Evolutionary conservation across 805 yeast species (phyloP), one percentile per base, ranked within the genome.

Genomic region (Pichia rugopelliculosa): DNA sequence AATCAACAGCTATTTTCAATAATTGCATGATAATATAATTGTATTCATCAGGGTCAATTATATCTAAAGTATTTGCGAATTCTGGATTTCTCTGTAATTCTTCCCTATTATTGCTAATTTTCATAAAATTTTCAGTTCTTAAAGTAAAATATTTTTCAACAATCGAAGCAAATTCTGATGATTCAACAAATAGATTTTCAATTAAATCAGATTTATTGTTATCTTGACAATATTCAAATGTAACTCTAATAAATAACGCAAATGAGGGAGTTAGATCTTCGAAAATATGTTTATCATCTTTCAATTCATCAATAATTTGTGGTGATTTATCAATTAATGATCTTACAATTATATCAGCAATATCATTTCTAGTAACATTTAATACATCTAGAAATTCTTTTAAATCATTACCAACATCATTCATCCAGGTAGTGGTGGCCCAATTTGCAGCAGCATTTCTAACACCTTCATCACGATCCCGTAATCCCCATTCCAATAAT

Each of bases 381-480:
- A 91, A 62, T 39, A 84, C 69, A 54, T 84, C 89, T 34, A 91
- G 65, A 34, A 91, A 72, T 49, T 80, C 87, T 43, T 82, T 66
- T 15, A 91, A 68, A 62, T 88, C 90, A 53, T 83, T 82, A 53
- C 83, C 74, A 18, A 82, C 75, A 6, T 75, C 69, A 23, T 76
- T 76, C 44, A 85, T 73, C 98, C 98, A 93, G 39, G 74, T 74
- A 24, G 70, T 67, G 3, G 86, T 74, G 40, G 93, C 71, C 80
- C 89, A 75, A 52, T 77, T 76, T 1, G 74, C 65, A 6, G 96
- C 88, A 0, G 96, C 91, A 24, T 69, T 70, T 53, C 79, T 70
- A 1, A 93, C 97, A 6, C 71, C 55, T 5, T 73, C 79, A 53
- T 90, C 96, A 54, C 97, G 77, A 64, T 91, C 99, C 52, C 79